phyloP scores from a whole-genome alignment of 805 yeast species.

The Saccharomycodes ludwigii region DNA sequence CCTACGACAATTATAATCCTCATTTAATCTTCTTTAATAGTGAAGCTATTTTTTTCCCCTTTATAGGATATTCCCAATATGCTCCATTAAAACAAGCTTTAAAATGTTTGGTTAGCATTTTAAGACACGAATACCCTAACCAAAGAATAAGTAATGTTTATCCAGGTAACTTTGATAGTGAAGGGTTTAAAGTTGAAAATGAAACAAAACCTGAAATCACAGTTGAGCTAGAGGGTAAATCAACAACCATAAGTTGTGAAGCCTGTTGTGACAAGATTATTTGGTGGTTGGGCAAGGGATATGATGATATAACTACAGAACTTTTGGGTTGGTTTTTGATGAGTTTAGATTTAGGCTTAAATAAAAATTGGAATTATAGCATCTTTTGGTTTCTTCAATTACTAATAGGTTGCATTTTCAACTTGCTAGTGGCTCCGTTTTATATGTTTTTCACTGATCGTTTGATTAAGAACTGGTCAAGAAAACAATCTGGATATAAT shows the following conservation, averaged over 20 bases:
- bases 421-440: slow-evolving; percentile 46
- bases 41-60: slow-evolving; percentile 70
- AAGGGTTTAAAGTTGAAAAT: slow-evolving; percentile 77
- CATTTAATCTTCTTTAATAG: slow-evolving; percentile 61
- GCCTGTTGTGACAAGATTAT: slow-evolving; percentile 54
- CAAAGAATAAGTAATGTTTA: slow-evolving; percentile 61
- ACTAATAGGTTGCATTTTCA: slow-evolving; percentile 34
- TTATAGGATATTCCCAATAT: slow-evolving; percentile 84
- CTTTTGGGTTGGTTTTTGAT: slow-evolving; percentile 72
- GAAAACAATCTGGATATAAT: no score
- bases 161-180: slow-evolving; percentile 86
- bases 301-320: slow-evolving; percentile 71
- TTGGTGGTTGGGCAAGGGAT: slow-evolving; percentile 45
- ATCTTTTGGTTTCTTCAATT: slow-evolving; percentile 41
- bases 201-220: slow-evolving; percentile 79
- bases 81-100: slow-evolving; percentile 84
- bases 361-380: slow-evolving; percentile 38
- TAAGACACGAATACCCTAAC: slow-evolving; percentile 76
- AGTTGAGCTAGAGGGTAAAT: slow-evolving; percentile 71
- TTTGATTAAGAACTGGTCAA: slow-evolving; percentile 41
- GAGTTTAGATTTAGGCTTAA: slow-evolving; percentile 51
- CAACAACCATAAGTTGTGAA: slow-evolving; percentile 53
- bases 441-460: slow-evolving; percentile 36
- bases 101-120: slow-evolving; percentile 56
- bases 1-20: no score